Percentiles rank a stretch among this genome's conserved stretches.
These are phyloP conservation scores for Zea luxurians DNA, from an alignment of 176 grass and related monocot species.

Conservation along the genomic window DNA sequence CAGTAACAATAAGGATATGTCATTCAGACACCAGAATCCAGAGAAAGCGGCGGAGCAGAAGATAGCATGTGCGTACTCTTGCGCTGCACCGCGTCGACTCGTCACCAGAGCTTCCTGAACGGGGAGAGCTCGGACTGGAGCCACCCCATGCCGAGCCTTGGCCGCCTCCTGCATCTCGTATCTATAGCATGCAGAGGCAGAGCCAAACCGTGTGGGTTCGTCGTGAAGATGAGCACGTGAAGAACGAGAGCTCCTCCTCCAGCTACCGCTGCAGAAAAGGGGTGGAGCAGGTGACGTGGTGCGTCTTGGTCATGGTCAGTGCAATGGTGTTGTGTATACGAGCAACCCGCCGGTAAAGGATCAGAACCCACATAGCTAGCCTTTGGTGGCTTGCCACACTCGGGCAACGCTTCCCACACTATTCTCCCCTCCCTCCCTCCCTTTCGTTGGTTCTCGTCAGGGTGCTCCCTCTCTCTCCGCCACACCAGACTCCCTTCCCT, in stretches of 20 bases:
- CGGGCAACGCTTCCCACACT: too few relatives aligned
- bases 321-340: not conserved
- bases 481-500: too few relatives aligned
- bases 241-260: not conserved
- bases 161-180: constrained; percentile 4
- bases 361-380: too few relatives aligned
- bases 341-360: not conserved
- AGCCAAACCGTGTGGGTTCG: not conserved
- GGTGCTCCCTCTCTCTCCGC: too few relatives aligned
- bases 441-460: too few relatives aligned
- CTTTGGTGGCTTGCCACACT: too few relatives aligned
- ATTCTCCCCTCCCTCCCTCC: too few relatives aligned
- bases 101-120: constrained; percentile 50
- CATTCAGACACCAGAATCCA: not conserved
- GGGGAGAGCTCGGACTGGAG: constrained; percentile 47
- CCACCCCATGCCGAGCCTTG: constrained; percentile 46
- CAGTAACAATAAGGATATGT: not conserved
- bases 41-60: not conserved
- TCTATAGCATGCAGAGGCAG: not conserved
- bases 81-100: constrained; percentile 19
- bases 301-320: not conserved
- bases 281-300: not conserved
- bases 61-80: constrained; percentile 26
- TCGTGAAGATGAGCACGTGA: not conserved
- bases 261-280: not conserved